Evolutionary conservation across 2,329 filamentous ascomycete genomes (phyloP), one percentile per base, ranked within the genome.

Genomic region (Cryphonectria japonica): DNA sequence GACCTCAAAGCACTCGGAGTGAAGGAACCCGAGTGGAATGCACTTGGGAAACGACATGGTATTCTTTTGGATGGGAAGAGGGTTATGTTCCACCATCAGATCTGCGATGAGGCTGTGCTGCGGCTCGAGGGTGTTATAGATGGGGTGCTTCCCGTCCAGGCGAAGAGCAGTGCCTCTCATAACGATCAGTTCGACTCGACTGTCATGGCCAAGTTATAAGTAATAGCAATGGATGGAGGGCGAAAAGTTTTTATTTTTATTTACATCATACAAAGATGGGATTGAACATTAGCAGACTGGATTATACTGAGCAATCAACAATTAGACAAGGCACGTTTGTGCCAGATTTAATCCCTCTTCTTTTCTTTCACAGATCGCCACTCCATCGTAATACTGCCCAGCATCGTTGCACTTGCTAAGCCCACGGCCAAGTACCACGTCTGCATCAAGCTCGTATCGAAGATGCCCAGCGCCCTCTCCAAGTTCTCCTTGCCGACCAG

Each of bases 1-100:
- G 90, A 95, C 77, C 82, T 95, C 6, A 85, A 88, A 46, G 83
- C 84, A 0, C 85, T 87, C 6, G 87, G 87, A 0, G 79, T 91
- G n/a, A 80, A 83, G 7, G 77, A 80, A n/a, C 83, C 85, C 65
- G 82, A 85, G 63, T 85, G 89, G 71, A 84, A 87, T 29, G 82
- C 84, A 68, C 80, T 86, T 46, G 88, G 85, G 2, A 80, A 85
- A 71, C 83, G 85, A 73, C 84, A 86, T 66, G 89, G 89, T 0
- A 75, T 92, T 69, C 84, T 82, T 73, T 77, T 89, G 6, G 76
- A 83, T 22, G 88, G 88, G 46, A 86, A 85, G 13, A 82, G 90
- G 41, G 41, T 43, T 14, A 43, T 43, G 41, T 43, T 43, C 41
- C 41, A 43, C 14, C 41, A 43, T 16, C 41, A 43, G 5, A 43